Evolutionary conservation across 306 rosid genomes (phyloP).

Genomic region (Begonia masoniana): DNA sequence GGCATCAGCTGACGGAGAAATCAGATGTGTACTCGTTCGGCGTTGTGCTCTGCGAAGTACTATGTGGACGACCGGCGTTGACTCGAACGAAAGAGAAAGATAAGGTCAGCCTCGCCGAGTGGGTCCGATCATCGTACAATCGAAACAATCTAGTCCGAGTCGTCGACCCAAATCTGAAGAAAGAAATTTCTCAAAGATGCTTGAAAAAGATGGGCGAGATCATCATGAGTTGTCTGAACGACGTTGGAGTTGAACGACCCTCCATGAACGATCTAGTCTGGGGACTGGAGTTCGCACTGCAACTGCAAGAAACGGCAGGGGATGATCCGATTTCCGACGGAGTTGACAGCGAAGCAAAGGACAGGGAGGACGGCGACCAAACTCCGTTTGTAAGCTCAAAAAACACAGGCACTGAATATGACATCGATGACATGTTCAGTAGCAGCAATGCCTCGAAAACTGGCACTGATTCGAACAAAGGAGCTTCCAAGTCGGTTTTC

Average conservation of each 20-base stretch:
- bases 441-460: background rate
- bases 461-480: background rate
- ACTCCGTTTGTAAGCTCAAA: background rate
- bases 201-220: constrained; percentile 7
- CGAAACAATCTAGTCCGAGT: background rate
- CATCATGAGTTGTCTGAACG: constrained; percentile 6
- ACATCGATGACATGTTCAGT: background rate
- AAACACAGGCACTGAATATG: background rate
- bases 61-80: constrained; percentile 32
- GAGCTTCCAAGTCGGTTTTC: background rate
- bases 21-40: constrained; percentile 44
- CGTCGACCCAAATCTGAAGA: constrained; percentile 9
- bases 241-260: constrained; percentile 12
- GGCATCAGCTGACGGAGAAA: constrained; percentile 15
- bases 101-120: constrained; percentile 18
- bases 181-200: constrained; percentile 5
- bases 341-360: background rate
- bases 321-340: background rate
- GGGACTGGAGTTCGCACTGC: constrained; percentile 14
- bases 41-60: constrained; percentile 24
- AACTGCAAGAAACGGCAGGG: constrained; percentile 1
- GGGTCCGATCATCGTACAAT: constrained; percentile 17
- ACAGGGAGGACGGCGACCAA: background rate
- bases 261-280: constrained; percentile 14
- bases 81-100: constrained; percentile 5